Base-by-base conservation (phyloP, 2,329 filamentous ascomycete species). In the Catunica adiposa region DNA sequence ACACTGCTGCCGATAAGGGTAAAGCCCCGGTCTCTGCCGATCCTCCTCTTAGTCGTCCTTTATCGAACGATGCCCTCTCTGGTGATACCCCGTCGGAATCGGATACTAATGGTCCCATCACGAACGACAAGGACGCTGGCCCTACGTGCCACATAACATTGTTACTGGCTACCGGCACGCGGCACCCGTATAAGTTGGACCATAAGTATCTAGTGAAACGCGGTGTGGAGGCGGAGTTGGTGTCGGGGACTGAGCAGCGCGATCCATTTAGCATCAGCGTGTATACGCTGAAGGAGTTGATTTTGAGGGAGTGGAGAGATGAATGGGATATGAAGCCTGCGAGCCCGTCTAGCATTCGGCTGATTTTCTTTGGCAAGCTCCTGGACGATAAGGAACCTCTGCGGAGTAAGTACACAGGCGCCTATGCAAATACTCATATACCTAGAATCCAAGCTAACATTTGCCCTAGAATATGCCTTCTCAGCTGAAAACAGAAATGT, bases 281-380 rank as follows among this genome's bases (percentile, higher is more conserved):
- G 53, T 95, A 96, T 66, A 94, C 87, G 2, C 72, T 97, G 61
- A 96, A 96, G 69, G 89, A 96, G 70, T 72, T 96, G 64, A 95
- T 97, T 66, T 78, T 92, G 72, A 78, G 87, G 63, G 89, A 96
- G 67, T 97, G 90, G 90, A 77, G 88, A 62, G 83, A 82, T 63
- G 87, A 96, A 66, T 96, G 90, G 90, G 89, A 95, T 64, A 72
- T 82, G 15, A 83, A 86, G 64, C 90, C 90, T 1, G 80, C 84
- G 25, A 92, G 86, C 64, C 89, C 90, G 9, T 90, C 83, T 64
- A 86, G 84, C 59, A 97, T 97, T 71, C 77, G 90, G 53, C 70
- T 97, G 63, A 96, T 97, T 64, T 86, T 88, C 60, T 92, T 95
- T 68, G 90, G 90, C 53, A 88, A 90, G 66, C 73, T 96, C 67